phyloP scores from a whole-genome alignment of 257 asterid species.

The Ocimum tenuiflorum region DNA sequence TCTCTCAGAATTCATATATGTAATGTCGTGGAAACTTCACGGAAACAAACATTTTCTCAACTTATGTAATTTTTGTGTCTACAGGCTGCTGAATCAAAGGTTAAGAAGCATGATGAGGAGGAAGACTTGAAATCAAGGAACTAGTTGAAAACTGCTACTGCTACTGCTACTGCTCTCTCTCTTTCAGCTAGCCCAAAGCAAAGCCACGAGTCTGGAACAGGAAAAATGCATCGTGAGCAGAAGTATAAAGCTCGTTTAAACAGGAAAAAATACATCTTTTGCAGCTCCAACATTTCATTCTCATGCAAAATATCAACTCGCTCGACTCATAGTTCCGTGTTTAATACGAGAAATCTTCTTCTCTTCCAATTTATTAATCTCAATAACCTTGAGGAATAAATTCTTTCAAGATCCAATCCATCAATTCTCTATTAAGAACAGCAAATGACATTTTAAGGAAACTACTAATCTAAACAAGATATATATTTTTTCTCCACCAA shows the following conservation, averaged over 20 bases:
- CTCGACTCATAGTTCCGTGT: too few relatives aligned
- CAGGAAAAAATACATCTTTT: too few relatives aligned
- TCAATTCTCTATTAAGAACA: too few relatives aligned
- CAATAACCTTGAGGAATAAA: too few relatives aligned
- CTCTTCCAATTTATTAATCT: too few relatives aligned
- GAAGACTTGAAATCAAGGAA: slow-evolving; percentile 53
- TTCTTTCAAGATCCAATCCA: too few relatives aligned
- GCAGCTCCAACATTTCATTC: too few relatives aligned
- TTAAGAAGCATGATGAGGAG: slow-evolving; percentile 64
- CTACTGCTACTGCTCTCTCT: slow-evolving; percentile 53
- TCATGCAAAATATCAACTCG: too few relatives aligned
- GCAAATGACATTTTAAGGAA: too few relatives aligned
- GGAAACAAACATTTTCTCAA: not conserved
- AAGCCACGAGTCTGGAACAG: slow-evolving; percentile 72
- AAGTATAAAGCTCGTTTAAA: slow-evolving; percentile 55
- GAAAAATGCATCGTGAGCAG: slow-evolving; percentile 72
- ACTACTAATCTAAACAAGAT: too few relatives aligned
- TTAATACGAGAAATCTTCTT: too few relatives aligned
- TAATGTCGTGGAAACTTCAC: not conserved
- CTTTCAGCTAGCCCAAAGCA: slow-evolving; percentile 69
- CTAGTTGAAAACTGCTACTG: slow-evolving; percentile 46
- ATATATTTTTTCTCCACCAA: too few relatives aligned
- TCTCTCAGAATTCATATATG: not conserved
- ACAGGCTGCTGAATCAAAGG: slow-evolving; percentile 90
- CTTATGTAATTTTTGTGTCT: not conserved